A percentile compares a stretch with the other conserved stretches of the same genome.
Conservation (phyloP, 2,329 filamentous ascomycete genomes). For the Dactylonectria estremocensis region DNA sequence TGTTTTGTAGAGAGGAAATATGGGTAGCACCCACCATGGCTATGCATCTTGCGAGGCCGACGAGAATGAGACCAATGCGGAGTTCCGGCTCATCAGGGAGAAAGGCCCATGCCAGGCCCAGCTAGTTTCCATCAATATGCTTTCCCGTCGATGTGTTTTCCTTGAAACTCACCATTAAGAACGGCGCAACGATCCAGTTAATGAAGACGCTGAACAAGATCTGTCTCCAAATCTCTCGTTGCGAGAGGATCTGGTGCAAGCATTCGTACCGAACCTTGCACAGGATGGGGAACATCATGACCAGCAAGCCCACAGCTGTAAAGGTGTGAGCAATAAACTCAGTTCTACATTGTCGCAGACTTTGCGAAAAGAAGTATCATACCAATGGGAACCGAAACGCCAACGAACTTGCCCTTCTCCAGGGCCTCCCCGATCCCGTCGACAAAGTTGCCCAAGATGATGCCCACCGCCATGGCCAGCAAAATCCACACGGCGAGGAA, state of each 20-base stretch:
- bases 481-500: constrained; percentile 82
- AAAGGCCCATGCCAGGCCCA: constrained; percentile 78
- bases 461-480: constrained; percentile 82
- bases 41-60: constrained; percentile 88
- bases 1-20: constrained; percentile 27
- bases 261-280: constrained; percentile 88
- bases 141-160: neutral
- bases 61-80: constrained; percentile 81
- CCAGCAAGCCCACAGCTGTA: constrained; percentile 81
- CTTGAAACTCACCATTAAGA: constrained; percentile 78
- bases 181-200: constrained; percentile 88
- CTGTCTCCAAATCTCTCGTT: constrained; percentile 80
- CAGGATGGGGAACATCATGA: constrained; percentile 96
- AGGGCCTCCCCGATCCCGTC: constrained; percentile 72
- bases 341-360: neutral
- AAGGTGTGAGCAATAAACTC: neutral
- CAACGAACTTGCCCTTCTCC: constrained; percentile 80
- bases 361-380: constrained; percentile 6
- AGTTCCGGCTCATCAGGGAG: constrained; percentile 72
- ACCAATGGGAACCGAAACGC: constrained; percentile 78
- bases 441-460: constrained; percentile 84
- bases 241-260: constrained; percentile 75
- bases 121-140: constrained; percentile 56
- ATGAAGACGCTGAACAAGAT: constrained; percentile 82
- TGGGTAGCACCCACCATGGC: constrained; percentile 77